Evolutionary conservation across 2,329 filamentous ascomycete species (phyloP).

Genomic region (Calonectria honghensis): DNA sequence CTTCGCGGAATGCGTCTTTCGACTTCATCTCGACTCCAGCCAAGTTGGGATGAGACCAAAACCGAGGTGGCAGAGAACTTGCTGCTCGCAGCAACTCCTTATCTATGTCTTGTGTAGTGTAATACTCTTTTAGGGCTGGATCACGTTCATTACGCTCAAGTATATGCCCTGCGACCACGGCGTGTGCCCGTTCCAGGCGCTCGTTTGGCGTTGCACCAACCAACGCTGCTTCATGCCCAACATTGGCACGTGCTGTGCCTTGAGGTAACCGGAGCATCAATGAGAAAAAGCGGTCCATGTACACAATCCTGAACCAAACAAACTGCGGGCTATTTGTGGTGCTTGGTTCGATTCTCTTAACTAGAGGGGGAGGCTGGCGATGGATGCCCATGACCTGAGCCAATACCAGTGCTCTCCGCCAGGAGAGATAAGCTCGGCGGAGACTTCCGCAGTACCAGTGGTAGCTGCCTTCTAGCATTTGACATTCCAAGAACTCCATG

Average conservation of each 20-base stretch:
- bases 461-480: constrained; percentile 64
- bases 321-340: neutral
- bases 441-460: constrained; percentile 63
- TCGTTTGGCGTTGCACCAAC: neutral
- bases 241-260: neutral
- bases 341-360: neutral
- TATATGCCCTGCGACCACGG: constrained; percentile 9
- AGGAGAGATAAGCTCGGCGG: constrained; percentile 61
- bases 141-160: constrained; percentile 12
- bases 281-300: constrained; percentile 27
- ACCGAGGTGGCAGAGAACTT: neutral
- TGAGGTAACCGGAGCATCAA: constrained; percentile 29
- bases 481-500: constrained; percentile 64
- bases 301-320: constrained; percentile 30
- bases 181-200: neutral
- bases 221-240: neutral
- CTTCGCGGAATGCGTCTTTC: neutral
- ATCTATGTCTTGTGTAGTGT: constrained; percentile 10
- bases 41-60: constrained; percentile 13
- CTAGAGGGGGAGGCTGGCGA: constrained; percentile 39
- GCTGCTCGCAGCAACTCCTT: neutral
- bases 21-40: neutral
- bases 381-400: constrained; percentile 66
- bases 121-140: neutral
- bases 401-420: constrained; percentile 61